Percentiles rank a stretch among this genome's conserved stretches.
phyloP scores from a whole-genome alignment of 1,284 basidiomycete genomes.

The Megacollybia platyphylla region DNA sequence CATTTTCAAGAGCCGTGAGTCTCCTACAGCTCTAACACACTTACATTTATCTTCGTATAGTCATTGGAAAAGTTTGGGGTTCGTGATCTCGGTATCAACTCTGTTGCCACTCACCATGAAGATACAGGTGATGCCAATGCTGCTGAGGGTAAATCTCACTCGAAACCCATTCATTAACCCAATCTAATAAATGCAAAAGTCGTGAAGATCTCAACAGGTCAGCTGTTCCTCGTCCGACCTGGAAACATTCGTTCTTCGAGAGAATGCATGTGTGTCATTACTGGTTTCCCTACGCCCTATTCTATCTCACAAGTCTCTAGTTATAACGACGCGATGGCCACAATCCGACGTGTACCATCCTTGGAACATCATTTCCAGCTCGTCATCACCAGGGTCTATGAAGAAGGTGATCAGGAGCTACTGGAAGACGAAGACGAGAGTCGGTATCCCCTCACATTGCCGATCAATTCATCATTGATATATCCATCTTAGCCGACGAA shows the following conservation, averaged over 20 bases:
- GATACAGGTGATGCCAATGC: slow-evolving; percentile 70
- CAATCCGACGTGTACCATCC: slow-evolving; percentile 77
- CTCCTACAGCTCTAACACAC: slow-evolving; percentile 5
- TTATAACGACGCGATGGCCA: slow-evolving; percentile 92
- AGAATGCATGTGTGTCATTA: slow-evolving; percentile 85
- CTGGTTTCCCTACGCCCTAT: slow-evolving; percentile 2
- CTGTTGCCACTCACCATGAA: slow-evolving; percentile 6
- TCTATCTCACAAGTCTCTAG: slow-evolving; percentile 25
- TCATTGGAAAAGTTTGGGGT: slow-evolving; percentile 94
- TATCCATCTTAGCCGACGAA: slow-evolving; percentile 56
- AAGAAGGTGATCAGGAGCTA: slow-evolving; percentile 90
- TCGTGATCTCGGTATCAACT: slow-evolving; percentile 20
- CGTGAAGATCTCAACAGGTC: slow-evolving; percentile 88
- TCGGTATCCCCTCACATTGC: slow-evolving; percentile 23
- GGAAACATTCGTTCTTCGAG: slow-evolving; percentile 83
- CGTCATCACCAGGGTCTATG: slow-evolving; percentile 91
- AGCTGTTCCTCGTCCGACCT: slow-evolving; percentile 85
- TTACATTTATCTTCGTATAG: slow-evolving; percentile 25
- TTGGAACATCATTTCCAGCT: slow-evolving; percentile 89
- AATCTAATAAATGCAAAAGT: slow-evolving; percentile 21
- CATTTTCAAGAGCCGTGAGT: slow-evolving; percentile 68
- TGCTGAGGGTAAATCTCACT: slow-evolving; percentile 40
- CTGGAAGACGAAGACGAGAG: slow-evolving; percentile 94
- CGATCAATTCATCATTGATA: background rate
- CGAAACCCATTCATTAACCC: background rate